Evolutionary conservation across 225 moss, liverwort and hornwort species (phyloP).

Genomic region (Polytrichum formosum): DNA sequence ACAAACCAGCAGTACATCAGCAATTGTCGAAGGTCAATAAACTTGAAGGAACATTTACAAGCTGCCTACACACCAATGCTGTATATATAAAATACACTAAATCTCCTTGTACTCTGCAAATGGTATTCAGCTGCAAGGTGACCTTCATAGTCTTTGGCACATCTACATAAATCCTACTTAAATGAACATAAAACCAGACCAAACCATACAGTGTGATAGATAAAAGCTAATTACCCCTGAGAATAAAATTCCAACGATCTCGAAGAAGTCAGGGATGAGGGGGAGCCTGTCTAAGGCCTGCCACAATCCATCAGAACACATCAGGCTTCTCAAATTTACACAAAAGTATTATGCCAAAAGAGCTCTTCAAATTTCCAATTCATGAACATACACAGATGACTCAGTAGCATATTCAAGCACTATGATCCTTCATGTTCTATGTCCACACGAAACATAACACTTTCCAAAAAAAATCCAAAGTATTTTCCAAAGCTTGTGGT

Average conservation of each 20-base stretch:
- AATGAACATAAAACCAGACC: neutral
- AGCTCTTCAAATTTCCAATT: too few relatives aligned
- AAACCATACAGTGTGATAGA: neutral
- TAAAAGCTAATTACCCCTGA: slow-evolving; percentile 50
- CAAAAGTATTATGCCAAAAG: neutral
- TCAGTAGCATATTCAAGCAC: neutral
- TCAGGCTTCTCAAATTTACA: neutral
- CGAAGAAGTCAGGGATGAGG: slow-evolving; percentile 64
- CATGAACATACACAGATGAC: too few relatives aligned
- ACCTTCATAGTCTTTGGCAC: neutral
- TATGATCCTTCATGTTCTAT: neutral
- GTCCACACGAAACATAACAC: too few relatives aligned
- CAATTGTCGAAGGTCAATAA: neutral
- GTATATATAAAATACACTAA: neutral
- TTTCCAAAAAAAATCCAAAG: too few relatives aligned
- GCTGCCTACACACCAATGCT: neutral
- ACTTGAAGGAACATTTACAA: too few relatives aligned
- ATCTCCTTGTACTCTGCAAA: neutral
- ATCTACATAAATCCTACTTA: neutral
- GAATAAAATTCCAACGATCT: slow-evolving; percentile 80
- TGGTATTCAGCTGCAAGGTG: neutral
- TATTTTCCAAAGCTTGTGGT: too few relatives aligned
- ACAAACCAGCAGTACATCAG: neutral
- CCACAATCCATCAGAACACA: slow-evolving; percentile 8
- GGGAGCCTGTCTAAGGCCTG: slow-evolving; percentile 92